Percentiles rank a stretch among this genome's conserved stretches.
Conservation (phyloP, 2,329 filamentous ascomycete genomes). For the Colletotrichum noveboracense region DNA sequence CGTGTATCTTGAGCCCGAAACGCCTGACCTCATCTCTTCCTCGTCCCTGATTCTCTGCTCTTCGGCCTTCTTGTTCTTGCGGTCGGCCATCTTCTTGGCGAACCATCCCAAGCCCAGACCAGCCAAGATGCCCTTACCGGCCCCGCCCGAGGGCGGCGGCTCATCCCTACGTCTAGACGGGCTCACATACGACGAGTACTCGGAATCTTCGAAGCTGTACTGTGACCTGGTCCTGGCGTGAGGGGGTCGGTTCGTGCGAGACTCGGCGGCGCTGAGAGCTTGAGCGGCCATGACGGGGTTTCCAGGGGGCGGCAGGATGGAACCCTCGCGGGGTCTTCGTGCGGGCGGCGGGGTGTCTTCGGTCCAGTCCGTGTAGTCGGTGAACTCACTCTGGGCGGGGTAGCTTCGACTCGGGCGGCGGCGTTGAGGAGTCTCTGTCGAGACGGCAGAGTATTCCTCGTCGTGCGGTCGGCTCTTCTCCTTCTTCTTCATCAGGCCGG, state of each 20-base stretch:
- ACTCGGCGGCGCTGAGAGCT: conserved; percentile 50
- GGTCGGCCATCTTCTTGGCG: conserved; percentile 67
- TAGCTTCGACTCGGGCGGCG: conserved; percentile 44
- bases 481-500: conserved; percentile 61
- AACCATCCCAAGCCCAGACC: conserved; percentile 73
- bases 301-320: conserved; percentile 53
- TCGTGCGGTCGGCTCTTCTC: conserved; percentile 51
- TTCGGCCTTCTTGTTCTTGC: conserved; percentile 53
- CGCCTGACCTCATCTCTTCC: conserved; percentile 64
- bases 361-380: conserved; percentile 50
- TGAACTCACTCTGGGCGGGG: conserved; percentile 55
- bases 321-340: conserved; percentile 34
- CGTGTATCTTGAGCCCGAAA: conserved; percentile 68
- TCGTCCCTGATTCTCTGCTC: conserved; percentile 49
- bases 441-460: conserved; percentile 68
- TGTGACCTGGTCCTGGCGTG: conserved; percentile 48
- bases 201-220: conserved; percentile 56
- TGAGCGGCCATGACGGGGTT: conserved; percentile 48
- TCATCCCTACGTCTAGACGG: conserved; percentile 62
- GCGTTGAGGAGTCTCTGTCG: conserved; percentile 61
- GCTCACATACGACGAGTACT: conserved; percentile 66
- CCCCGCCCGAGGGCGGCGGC: conserved; percentile 48
- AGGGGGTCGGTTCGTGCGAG: conserved; percentile 51
- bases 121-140: conserved; percentile 64
- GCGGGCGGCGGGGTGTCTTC: conserved; percentile 25